Evolutionary conservation across 202 grass and related monocot species (phyloP), one percentile per base, ranked within the genome.

Genomic region (Carex arenaria): DNA sequence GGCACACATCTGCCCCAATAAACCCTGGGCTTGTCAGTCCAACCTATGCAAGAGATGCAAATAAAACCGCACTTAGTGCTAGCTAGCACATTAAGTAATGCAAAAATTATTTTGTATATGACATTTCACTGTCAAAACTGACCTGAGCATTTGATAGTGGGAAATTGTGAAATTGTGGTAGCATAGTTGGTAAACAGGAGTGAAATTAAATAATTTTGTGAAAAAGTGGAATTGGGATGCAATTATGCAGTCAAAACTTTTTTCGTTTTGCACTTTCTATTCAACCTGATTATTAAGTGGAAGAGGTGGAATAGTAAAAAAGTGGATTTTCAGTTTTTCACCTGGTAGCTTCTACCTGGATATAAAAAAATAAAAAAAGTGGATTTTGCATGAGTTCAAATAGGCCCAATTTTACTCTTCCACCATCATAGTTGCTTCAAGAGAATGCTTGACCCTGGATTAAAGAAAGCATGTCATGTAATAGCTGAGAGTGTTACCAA

Each of bases 1-100:
- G 96, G 69, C 96, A 99, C 34, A 99, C 96, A 88, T 99, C 96
- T 80, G 96, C 96, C 72, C 96, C 96, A 67, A 99, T 99, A 82
- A 93, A 99, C 72, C 96, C 96, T 66, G 96, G 96, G 80, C 96
- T 99, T 76, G 96, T 99, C 75, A 99, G 84, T 54, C 96, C 96
- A 63, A 99, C 96, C 96, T 99, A 93, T 61, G 72, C 53, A 75
- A 82, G 49, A 52, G 47, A 4, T 51, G 82, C 2, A 82, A 36
- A 62, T 87, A 47, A 47, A 61, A 51, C 55, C 66, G 47, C 10
- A 19, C 28, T 30, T 53, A 19, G 28, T 75, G 59, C 42, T 82
- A 83, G 59, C 42, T 82, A 83, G 11, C 63, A 79, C 62, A 82
- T 34, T 51, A 84, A 64, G 5, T 83, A 82, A 51, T 59, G 3